Evolutionary conservation across 2,329 filamentous ascomycete species (phyloP).

Genomic region (Monosporascus sp.): DNA sequence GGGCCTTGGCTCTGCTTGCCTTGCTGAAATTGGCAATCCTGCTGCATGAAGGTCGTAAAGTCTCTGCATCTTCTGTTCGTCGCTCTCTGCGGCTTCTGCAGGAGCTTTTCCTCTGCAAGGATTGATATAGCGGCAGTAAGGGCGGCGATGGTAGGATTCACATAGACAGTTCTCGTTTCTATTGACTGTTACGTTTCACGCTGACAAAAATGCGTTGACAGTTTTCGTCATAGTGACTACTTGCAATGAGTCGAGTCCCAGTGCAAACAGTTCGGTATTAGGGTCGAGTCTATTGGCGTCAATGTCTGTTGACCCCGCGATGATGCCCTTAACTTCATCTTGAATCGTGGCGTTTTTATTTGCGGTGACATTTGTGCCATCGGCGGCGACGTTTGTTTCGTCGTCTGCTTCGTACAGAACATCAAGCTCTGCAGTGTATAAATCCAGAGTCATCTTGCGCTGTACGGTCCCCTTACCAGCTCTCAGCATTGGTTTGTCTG

Average conservation of each 20-base stretch:
- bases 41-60: conserved; percentile 5
- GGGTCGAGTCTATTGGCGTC: conserved; percentile 1
- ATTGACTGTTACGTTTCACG: conserved; percentile 3
- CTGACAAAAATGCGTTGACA: conserved; percentile 6
- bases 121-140: conserved; percentile 6
- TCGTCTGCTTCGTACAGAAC: conserved; percentile 20
- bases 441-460: conserved; percentile 19
- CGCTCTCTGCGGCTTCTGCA: not conserved
- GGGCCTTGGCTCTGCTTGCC: not conserved
- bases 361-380: too few species aligned
- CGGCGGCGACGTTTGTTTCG: not conserved
- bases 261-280: conserved; percentile 10
- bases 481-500: conserved; percentile 26
- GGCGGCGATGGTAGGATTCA: conserved; percentile 9
- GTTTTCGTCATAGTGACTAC: conserved; percentile 5
- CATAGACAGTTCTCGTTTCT: conserved; percentile 6
- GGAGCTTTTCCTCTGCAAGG: not conserved
- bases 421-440: conserved; percentile 27
- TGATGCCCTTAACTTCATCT: conserved; percentile 5
- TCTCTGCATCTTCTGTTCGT: conserved; percentile 8
- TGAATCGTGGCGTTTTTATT: not conserved
- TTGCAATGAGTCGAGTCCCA: conserved; percentile 17
- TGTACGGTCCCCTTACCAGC: conserved; percentile 32
- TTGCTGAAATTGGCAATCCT: conserved; percentile 7
- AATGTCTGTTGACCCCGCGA: conserved; percentile 8